These are phyloP conservation scores for Polyplosphaeria fusca DNA, from an alignment of 495 filamentous ascomycete species.

Conservation along the genomic window DNA sequence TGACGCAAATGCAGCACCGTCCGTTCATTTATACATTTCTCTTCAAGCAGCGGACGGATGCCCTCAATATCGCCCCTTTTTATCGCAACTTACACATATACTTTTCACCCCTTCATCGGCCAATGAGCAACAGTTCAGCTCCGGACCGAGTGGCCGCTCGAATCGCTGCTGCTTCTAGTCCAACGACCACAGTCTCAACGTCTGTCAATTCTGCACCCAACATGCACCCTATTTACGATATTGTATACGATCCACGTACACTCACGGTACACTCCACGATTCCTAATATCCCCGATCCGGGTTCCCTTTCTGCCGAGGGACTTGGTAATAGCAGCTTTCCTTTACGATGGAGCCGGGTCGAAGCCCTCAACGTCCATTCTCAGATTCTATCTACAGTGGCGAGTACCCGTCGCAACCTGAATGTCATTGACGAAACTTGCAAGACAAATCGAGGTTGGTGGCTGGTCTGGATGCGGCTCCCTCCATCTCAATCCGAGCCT, in stretches of 20 bases:
- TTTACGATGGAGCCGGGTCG: slow-evolving; percentile 65
- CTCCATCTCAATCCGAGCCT: slow-evolving; percentile 39
- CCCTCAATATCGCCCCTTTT: slow-evolving; percentile 63
- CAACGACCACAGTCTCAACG: slow-evolving; percentile 33
- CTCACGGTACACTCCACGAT: slow-evolving; percentile 79
- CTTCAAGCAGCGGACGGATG: slow-evolving; percentile 67
- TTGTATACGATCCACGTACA: slow-evolving; percentile 77
- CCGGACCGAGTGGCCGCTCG: slow-evolving; percentile 50
- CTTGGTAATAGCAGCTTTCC: slow-evolving; percentile 5
- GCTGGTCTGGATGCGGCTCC: slow-evolving; percentile 85
- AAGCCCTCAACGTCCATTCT: slow-evolving; percentile 87
- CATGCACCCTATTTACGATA: slow-evolving; percentile 66
- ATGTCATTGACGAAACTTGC: slow-evolving; percentile 77
- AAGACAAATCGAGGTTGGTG: slow-evolving; percentile 94
- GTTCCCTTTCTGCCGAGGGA: slow-evolving; percentile 34
- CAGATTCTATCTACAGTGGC: slow-evolving; percentile 75
- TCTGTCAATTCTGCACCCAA: slow-evolving; percentile 33
- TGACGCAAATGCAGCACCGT: slow-evolving; percentile 48
- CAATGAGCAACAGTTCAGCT: slow-evolving; percentile 65
- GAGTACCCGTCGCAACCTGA: slow-evolving; percentile 51
- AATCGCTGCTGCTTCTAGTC: slow-evolving; percentile 41
- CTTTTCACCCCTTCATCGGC: slow-evolving; percentile 70
- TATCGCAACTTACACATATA: slow-evolving; percentile 82
- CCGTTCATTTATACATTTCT: slow-evolving; percentile 92
- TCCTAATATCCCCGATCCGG: slow-evolving; percentile 79